Percentiles rank a stretch among this genome's conserved stretches.
Evolutionary conservation across 768 basidiomycete species (phyloP).

Genomic region (Calocybe cyanea): DNA sequence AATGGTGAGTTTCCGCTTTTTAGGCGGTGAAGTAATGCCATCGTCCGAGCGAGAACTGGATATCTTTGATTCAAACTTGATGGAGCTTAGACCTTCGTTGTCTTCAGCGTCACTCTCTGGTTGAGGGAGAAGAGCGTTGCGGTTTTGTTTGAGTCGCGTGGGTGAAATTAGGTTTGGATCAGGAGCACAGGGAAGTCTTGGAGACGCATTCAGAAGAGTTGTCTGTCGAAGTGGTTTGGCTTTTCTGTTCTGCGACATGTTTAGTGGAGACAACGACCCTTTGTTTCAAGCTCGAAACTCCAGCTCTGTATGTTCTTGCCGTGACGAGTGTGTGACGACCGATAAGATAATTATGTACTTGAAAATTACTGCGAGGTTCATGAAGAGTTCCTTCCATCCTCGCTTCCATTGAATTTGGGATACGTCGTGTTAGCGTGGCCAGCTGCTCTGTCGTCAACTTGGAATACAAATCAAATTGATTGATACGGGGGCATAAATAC

Average conservation of each 20-base stretch:
- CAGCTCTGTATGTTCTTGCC: no score
- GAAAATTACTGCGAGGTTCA: no score
- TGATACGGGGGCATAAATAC: no score
- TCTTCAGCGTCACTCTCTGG: constrained; percentile 16
- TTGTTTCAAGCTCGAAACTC: no score
- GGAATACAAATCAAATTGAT: no score
- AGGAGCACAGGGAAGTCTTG: constrained; percentile 22
- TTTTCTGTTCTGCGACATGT: constrained; percentile 16
- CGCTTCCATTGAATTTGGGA: no score
- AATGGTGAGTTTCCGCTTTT: constrained; percentile 13
- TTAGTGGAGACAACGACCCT: background rate
- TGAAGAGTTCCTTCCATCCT: no score
- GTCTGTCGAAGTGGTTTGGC: constrained; percentile 36
- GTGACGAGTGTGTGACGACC: no score
- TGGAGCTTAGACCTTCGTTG: constrained; percentile 37
- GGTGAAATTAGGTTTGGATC: constrained; percentile 10
- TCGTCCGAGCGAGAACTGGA: background rate
- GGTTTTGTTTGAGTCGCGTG: constrained; percentile 12
- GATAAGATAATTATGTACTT: no score
- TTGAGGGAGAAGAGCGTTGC: constrained; percentile 5
- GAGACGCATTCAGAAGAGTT: constrained; percentile 34
- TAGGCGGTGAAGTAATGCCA: background rate
- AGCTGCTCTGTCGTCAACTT: no score
- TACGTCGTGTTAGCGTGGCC: no score
- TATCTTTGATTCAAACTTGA: constrained; percentile 42